phyloP scores from a whole-genome alignment of 1,139 yeast genomes.

The Spathaspora sp. region DNA sequence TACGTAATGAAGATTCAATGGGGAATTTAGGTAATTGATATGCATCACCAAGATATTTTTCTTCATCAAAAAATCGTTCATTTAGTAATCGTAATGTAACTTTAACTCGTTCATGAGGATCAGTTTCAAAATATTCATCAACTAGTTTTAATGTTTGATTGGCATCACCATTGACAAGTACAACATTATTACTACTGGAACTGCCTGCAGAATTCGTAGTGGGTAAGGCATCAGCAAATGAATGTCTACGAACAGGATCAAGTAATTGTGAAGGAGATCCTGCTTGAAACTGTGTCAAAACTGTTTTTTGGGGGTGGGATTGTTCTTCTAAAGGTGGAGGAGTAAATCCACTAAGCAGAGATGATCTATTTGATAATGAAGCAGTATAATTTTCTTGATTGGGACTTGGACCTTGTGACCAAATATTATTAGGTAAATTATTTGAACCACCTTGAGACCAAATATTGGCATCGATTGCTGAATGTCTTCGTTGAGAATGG shows the following conservation, averaged over 20 bases:
- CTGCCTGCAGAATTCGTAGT: constrained; percentile 1
- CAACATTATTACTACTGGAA: constrained; percentile 2
- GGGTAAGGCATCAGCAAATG: constrained; percentile 22
- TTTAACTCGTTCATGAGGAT: constrained; percentile 43
- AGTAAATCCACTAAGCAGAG: constrained; percentile 12
- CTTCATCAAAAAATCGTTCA: constrained; percentile 28
- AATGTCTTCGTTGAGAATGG: constrained; percentile 4
- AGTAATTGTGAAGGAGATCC: constrained; percentile 11
- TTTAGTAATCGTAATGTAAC: constrained; percentile 28
- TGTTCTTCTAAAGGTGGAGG: constrained; percentile 8
- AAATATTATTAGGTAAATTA: constrained; percentile 2
- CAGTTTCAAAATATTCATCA: constrained; percentile 37
- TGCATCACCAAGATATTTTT: constrained; percentile 29
- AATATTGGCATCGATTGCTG: constrained; percentile 6
- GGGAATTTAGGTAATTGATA: constrained; percentile 46
- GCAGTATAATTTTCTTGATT: constrained; percentile 11
- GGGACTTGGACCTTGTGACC: neutral
- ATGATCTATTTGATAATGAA: constrained; percentile 11
- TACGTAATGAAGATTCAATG: constrained; percentile 31
- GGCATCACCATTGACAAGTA: neutral
- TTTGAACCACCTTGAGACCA: constrained; percentile 1
- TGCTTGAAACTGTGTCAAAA: neutral
- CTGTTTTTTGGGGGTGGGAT: neutral
- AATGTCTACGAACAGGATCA: constrained; percentile 24
- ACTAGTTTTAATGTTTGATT: constrained; percentile 22